A percentile compares a stretch with the other conserved stretches of the same genome.
phyloP scores from a whole-genome alignment of 164 flowering plant species.

The Liquidambar formosana region DNA sequence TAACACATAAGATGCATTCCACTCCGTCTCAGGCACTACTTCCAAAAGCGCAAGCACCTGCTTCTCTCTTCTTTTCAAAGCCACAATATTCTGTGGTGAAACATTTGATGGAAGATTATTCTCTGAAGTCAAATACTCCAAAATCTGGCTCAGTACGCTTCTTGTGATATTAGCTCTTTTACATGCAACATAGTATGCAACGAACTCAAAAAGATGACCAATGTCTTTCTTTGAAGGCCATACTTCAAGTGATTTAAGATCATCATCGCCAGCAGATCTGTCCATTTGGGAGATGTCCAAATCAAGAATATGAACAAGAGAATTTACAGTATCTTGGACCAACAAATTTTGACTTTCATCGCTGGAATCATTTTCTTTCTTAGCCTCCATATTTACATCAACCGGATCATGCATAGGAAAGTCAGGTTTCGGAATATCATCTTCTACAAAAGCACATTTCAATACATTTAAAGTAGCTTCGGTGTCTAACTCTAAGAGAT shows the following conservation, averaged over 20 bases:
- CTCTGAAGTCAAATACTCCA: constrained; percentile 70
- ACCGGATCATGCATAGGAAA: constrained; percentile 26
- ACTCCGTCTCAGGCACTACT: constrained; percentile 64
- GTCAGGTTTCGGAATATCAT: constrained; percentile 31
- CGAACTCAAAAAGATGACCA: constrained; percentile 67
- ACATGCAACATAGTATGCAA: constrained; percentile 66
- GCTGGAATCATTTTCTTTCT: constrained; percentile 21
- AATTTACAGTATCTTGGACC: constrained; percentile 60
- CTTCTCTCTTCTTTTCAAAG: constrained; percentile 62
- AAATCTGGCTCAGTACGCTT: constrained; percentile 50
- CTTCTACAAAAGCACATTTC: constrained; percentile 65
- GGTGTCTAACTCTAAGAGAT: constrained; percentile 78
- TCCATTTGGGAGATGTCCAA: constrained; percentile 31
- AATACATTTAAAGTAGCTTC: constrained; percentile 91
- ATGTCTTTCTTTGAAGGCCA: constrained; percentile 86
- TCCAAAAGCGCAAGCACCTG: constrained; percentile 73
- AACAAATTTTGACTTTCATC: constrained; percentile 34
- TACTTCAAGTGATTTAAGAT: constrained; percentile 27
- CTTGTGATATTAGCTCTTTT: constrained; percentile 57
- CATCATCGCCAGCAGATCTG: constrained; percentile 29
- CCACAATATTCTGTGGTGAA: constrained; percentile 23
- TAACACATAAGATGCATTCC: constrained; percentile 68
- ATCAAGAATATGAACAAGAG: constrained; percentile 61
- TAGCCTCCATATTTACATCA: constrained; percentile 28
- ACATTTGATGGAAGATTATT: constrained; percentile 21